Conservation (phyloP, 2,329 filamentous ascomycete species). For the Alternaria infectoria region DNA sequence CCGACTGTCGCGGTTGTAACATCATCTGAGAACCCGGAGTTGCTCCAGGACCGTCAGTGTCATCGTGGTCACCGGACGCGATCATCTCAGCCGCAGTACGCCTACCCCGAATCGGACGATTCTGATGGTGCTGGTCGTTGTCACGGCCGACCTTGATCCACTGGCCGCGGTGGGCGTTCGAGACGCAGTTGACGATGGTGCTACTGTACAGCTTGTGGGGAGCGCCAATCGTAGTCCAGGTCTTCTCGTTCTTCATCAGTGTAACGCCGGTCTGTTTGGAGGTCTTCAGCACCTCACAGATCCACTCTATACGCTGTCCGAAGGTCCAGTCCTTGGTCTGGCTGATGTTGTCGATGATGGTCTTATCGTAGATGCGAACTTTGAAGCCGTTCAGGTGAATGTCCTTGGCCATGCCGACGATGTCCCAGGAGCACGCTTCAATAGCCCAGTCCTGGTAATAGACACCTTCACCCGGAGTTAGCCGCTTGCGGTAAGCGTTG, state of each 20-base stretch:
- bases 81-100: neutral
- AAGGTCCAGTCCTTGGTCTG: slow-evolving; percentile 19
- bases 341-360: slow-evolving; percentile 12
- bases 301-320: slow-evolving; percentile 16
- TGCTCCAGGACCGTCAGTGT: neutral
- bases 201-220: slow-evolving; percentile 19
- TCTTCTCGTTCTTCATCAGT: slow-evolving; percentile 22
- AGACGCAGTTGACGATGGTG: slow-evolving; percentile 11
- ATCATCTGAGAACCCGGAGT: neutral
- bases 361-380: slow-evolving; percentile 12
- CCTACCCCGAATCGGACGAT: neutral
- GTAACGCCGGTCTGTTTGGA: slow-evolving; percentile 15
- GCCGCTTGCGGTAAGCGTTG: slow-evolving; percentile 18
- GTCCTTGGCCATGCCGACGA: slow-evolving; percentile 10
- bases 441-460: slow-evolving; percentile 18
- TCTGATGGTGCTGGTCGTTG: slow-evolving; percentile 5
- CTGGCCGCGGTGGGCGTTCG: slow-evolving; percentile 11
- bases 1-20: neutral
- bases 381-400: slow-evolving; percentile 17
- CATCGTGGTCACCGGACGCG: neutral
- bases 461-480: slow-evolving; percentile 1
- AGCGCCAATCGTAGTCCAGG: slow-evolving; percentile 13
- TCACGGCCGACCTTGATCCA: slow-evolving; percentile 15
- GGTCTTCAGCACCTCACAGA: slow-evolving; percentile 12
- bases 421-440: slow-evolving; percentile 18